Evolutionary conservation across 2,329 filamentous ascomycete species (phyloP), one percentile per base, ranked within the genome.

Genomic region (Cladobotryum mycophilum): DNA sequence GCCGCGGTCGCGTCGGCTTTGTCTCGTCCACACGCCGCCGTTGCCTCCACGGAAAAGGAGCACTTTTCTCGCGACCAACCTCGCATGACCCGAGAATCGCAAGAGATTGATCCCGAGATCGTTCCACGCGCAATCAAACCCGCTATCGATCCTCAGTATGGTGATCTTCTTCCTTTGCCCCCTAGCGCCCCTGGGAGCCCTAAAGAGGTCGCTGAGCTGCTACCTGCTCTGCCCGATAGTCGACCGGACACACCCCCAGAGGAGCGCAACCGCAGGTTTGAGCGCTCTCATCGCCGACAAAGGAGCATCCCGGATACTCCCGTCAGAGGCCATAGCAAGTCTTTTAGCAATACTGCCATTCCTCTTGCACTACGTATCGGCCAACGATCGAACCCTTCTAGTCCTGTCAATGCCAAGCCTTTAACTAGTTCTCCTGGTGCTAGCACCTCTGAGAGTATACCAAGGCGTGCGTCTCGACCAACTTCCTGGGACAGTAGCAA

Each of bases 121-220:
- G 70, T 73, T 46, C 71, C 76, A 51, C 73, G 81, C 55, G 70
- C 72, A 55, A 78, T 85, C 66, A 82, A 81, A 62, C 80, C 80
- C 56, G 80, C 81, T 56, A 84, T 85, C 59, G 82, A 86, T 62
- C 82, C 82, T 37, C 76, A 80, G 56, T 82, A 82, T 67, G 79
- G 81, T 55, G 82, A 86, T 62, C 68, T 85, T 45, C 74, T 86
- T 51, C 80, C 81, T 36, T 68, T 86, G 37, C 82, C 82, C 48
- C 82, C 82, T 33, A 84, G 80, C 61, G 72, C 74, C 54, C 75
- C 80, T 52, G 70, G 70, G 38, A 78, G 78, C 47, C 79, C 78
- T 22, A 61, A 67, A 34, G 57, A 63, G 38, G 53, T 56, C 4
- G 57, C 59, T 1, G 66, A 68, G 3, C 65, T 73, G 35, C 67